Evolutionary conservation across 2,329 filamentous ascomycete species (phyloP).

Genomic region (Hawksworthiomyces lignivorus): DNA sequence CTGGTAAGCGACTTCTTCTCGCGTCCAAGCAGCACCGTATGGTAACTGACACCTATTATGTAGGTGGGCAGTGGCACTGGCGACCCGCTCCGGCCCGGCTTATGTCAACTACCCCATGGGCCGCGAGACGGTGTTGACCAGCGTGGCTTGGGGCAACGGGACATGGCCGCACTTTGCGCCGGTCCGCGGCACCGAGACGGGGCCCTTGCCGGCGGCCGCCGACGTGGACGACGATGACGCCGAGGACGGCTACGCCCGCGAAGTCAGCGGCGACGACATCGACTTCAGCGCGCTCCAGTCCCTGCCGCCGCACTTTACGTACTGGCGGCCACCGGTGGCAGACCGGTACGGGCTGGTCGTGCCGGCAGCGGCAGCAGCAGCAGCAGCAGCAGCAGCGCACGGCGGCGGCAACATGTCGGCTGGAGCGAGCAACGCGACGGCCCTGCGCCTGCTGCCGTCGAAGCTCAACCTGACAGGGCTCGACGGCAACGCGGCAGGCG

Average conservation of each 20-base stretch:
- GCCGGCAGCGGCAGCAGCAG: conserved; percentile 8
- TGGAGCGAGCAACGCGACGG: conserved; percentile 28
- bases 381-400: too few relatives aligned
- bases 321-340: conserved; percentile 45
- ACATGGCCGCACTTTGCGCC: conserved; percentile 29
- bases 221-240: conserved; percentile 1
- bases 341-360: conserved; percentile 31
- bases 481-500: conserved; percentile 33
- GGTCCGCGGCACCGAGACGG: conserved; percentile 23
- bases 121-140: conserved; percentile 33
- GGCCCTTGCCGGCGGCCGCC: conserved; percentile 16
- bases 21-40: too few relatives aligned
- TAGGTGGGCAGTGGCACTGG: conserved; percentile 34
- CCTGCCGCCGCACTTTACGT: conserved; percentile 46
- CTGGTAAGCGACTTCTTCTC: conserved; percentile 29
- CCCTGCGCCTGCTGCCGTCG: conserved; percentile 40
- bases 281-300: conserved; percentile 27
- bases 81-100: conserved; percentile 30
- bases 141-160: conserved; percentile 28
- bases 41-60: too few relatives aligned
- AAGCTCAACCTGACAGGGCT: conserved; percentile 45
- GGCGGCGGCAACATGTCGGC: conserved; percentile 27
- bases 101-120: conserved; percentile 35
- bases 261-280: conserved; percentile 19
- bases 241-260: background rate